These are phyloP conservation scores for Saturnispora galanensis DNA, from an alignment of 805 yeast species.

Conservation along the genomic window DNA sequence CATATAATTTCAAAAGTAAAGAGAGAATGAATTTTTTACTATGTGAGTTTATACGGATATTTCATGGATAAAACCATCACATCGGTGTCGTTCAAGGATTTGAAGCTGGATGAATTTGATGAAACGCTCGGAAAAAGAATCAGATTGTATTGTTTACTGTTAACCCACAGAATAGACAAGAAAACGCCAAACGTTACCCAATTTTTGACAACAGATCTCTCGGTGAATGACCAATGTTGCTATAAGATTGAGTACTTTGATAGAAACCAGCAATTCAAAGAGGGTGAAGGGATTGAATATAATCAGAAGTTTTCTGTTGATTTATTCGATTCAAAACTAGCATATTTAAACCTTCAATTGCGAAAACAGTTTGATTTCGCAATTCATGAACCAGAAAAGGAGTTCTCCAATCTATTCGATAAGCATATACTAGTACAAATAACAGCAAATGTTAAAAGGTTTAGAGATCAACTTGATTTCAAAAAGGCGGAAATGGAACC, in stretches of 20 bases:
- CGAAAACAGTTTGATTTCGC: neutral
- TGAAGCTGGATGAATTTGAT: neutral
- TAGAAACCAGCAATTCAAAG: constrained; percentile 1
- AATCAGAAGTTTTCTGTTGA: constrained; percentile 5
- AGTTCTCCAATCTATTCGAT: constrained; percentile 10
- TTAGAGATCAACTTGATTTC: constrained; percentile 15
- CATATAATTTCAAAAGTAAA: neutral
- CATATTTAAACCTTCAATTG: neutral
- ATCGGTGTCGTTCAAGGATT: neutral
- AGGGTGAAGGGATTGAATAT: neutral
- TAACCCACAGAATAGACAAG: neutral
- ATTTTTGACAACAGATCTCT: constrained; percentile 3
- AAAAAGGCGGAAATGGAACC: constrained; percentile 10
- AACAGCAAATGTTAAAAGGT: constrained; percentile 13
- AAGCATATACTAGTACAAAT: constrained; percentile 16
- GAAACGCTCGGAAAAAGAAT: neutral
- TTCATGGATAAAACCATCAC: constrained; percentile 5
- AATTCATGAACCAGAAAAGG: neutral
- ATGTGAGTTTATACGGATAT: neutral
- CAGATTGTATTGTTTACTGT: constrained; percentile 2
- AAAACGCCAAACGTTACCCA: neutral
- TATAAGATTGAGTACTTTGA: neutral
- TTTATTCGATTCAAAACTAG: constrained; percentile 1
- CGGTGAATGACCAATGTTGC: constrained; percentile 1
- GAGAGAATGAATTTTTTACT: neutral